Conservation (phyloP, 2,329 filamentous ascomycete genomes). For the Neonectria punicea region DNA sequence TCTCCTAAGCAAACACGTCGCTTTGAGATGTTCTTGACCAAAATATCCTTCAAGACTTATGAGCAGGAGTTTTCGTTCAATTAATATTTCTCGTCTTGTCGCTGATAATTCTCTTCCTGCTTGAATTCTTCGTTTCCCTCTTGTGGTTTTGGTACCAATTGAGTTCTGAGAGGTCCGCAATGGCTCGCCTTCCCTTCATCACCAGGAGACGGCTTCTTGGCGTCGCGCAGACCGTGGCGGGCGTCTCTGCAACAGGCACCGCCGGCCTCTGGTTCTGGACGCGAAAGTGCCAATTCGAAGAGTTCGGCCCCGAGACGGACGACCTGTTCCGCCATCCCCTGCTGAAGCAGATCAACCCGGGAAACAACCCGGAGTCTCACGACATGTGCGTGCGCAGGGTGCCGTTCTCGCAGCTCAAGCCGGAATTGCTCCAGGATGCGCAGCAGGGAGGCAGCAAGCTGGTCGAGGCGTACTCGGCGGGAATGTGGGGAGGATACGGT, state of each 20-base stretch:
- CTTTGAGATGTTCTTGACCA: neutral
- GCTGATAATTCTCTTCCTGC: neutral
- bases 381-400: slow-evolving; percentile 35
- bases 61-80: neutral
- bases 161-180: neutral
- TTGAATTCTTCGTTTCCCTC: neutral
- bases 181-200: slow-evolving; percentile 2
- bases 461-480: slow-evolving; percentile 29
- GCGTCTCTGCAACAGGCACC: slow-evolving; percentile 13
- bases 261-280: slow-evolving; percentile 29
- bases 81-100: neutral
- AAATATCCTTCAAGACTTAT: neutral
- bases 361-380: slow-evolving; percentile 31
- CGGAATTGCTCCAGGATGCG: slow-evolving; percentile 25
- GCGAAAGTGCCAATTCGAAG: slow-evolving; percentile 35
- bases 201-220: slow-evolving; percentile 1
- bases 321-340: slow-evolving; percentile 26
- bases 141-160: too few relatives aligned
- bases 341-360: slow-evolving; percentile 31
- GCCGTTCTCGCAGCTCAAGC: slow-evolving; percentile 14
- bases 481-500: slow-evolving; percentile 39
- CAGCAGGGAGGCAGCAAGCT: slow-evolving; percentile 28
- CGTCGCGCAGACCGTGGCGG: slow-evolving; percentile 3
- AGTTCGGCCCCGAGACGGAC: slow-evolving; percentile 25
- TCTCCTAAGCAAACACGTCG: neutral